Evolutionary conservation across 1,284 basidiomycete genomes (phyloP), one percentile per base, ranked within the genome.

Genomic region (Puccinia triticina): DNA sequence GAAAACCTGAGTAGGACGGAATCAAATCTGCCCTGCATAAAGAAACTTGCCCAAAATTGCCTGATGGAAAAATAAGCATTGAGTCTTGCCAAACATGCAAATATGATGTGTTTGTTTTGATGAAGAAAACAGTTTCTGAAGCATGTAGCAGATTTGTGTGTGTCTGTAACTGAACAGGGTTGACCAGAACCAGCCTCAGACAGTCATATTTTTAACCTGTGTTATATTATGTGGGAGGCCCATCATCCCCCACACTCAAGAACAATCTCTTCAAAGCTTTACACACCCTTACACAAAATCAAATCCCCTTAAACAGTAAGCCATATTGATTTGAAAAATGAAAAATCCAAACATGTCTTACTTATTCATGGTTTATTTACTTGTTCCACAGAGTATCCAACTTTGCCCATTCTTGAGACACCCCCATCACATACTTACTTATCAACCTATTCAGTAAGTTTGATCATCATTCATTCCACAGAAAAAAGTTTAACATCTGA

Each of bases 211-310:
- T 66, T 11, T 2, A 1, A 43, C 34, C 10, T 10, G 21, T 66
- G 64, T 26, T 40, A 32, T 66, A 40, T 7, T 18, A 21, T 66
- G 64, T 66, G 64, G 64, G 64, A 66, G 64, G 37, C n/a, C 32
- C 59, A 61, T 61, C 29, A 59, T 61, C 14, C 26, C 59, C 59
- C 59, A 66, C 23, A 37, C n/a, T 40, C 8, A 8, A 34, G 18
- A 23, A 1, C 64, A 40, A 37, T 43, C 37, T 12, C 26, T 61
- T 57, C 5, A 4, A 57, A 57, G 12, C 23, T n/a, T 57, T 21
- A 50, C 48, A 50, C 8, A 50, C 5, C 16, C 3, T 29, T 26
- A 59, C 57, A 64, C 10, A 29, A 40, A 66, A 40, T 18, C 2
- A 66, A 66, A 66, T 21, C 32, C 14, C n/a, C 43, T 66, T 14